Evolutionary conservation across 495 filamentous ascomycete species (phyloP), one percentile per base, ranked within the genome.

Genomic region (Podospora pseudoanserina): DNA sequence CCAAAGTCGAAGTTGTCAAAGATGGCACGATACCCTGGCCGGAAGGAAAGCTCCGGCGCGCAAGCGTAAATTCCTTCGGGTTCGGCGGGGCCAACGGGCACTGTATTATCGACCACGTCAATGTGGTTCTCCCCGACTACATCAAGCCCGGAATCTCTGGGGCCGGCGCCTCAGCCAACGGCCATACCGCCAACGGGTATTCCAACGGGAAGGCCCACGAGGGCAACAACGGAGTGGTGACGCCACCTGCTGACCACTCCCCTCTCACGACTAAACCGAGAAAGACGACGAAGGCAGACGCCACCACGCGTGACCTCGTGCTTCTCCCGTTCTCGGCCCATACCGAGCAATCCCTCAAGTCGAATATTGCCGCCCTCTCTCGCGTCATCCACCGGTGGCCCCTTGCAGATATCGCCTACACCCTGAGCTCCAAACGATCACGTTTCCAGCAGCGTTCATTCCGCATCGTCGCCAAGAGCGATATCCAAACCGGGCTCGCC

Each of bases 21-120:
- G n/a, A 54, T 7, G 30, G 30, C 6, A 4, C 60, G 2, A 20
- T 69, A 0, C 28, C 44, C 0, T 73, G 74, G 72, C 69, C 72
- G 3, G 26, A 54, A 3, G 19, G 60, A 0, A 28, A 23, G 15
- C 26, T 55, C 39, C 69, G 59, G 5, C 79, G 86, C 19, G 80
- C 78, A 0, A 83, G 81, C 39, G 75, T 89, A 32, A 88, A 85
- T 67, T 83, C 78, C 4, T 88, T 86, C 61, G 86, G 86, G 0
- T 86, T 79, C 64, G 86, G 86, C 1, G 86, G 87, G 1, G 73
- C 81, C 13, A 88, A 88, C 67, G 82, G 81, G 3, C 86, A 89
- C 64, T 78, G 69, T 5, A 77, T 88, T 30, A 13, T 89, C 0
- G 85, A 87, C 30, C 34, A 66, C 18, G 34, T 66, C 19, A 13